Evolutionary conservation across 2,329 filamentous ascomycete species (phyloP), one percentile per base, ranked within the genome.

Genomic region (Nigrograna mackinnonii): DNA sequence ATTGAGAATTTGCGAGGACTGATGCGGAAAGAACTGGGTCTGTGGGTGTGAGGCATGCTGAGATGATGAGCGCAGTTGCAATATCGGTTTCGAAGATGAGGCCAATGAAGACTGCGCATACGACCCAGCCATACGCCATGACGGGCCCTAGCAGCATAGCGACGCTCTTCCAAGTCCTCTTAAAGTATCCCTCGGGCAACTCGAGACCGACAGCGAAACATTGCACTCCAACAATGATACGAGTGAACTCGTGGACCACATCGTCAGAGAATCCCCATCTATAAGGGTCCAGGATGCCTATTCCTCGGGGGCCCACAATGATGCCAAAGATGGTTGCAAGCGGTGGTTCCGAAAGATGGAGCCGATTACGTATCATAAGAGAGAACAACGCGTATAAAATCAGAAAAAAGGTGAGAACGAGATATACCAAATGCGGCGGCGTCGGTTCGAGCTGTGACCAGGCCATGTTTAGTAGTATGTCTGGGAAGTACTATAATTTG

Each of bases 11-110:
- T 2, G 72, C 71, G 11, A 82, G 65, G 2, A 82, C 78, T 17
- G 70, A 75, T 3, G 79, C 75, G 1, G 79, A 76, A 11, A 82
- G 64, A 0, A 82, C 77, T 0, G 79, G 78, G 60, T 82, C 79
- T 0, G 79, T 82, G 1, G 78, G 79, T 0, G 79, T 79, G 2
- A 82, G 66, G 50, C 78, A 81, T 3, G 79, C 79, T 0, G 73
- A 74, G 18, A 82, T 73, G 4, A 78, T 70, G 28, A 80, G 54
- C 1, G 77, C 73, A 1, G 76, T 76, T 0, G 71, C 55, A 21
- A 74, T 51, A 35, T 72, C 66, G 0, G 70, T 74, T 4, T 70
- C 46, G 53, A 82, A 77, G 4, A 81, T 63, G 2, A 71, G 47
- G 26, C 64, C 65, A 14, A 77, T 69, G 46, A 80, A 75, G 0